Percentiles rank a stretch among this genome's conserved stretches.
phyloP scores from a whole-genome alignment of 1,139 yeast genomes.

The Hyphopichia wangnamkhiaoensis region DNA sequence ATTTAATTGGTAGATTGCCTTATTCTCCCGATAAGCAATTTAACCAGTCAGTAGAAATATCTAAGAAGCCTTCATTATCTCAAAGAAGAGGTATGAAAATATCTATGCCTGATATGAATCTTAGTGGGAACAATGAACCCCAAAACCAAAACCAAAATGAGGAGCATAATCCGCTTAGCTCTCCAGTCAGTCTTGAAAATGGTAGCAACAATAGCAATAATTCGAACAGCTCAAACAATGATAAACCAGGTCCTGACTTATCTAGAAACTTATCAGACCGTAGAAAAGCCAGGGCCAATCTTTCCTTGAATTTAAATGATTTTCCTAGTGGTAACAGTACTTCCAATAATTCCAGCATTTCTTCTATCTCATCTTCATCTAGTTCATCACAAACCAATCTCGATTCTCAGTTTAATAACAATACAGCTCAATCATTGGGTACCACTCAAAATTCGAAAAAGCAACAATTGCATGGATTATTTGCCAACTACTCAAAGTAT shows the following conservation, averaged over 20 bases:
- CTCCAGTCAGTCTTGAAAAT: slow-evolving; percentile 1
- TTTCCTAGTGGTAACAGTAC: slow-evolving; percentile 5
- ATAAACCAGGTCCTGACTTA: slow-evolving; percentile 11
- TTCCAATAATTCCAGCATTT: slow-evolving; percentile 3
- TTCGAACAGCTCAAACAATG: slow-evolving; percentile 1
- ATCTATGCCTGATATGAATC: not conserved
- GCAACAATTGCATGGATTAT: slow-evolving; percentile 52
- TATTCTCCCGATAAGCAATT: not conserved
- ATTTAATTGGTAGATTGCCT: not conserved
- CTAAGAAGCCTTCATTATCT: slow-evolving; percentile 51
- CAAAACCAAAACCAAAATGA: not conserved
- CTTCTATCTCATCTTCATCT: slow-evolving; percentile 8
- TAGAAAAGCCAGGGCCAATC: slow-evolving; percentile 39
- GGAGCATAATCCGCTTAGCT: slow-evolving; percentile 6
- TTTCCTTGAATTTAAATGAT: slow-evolving; percentile 35
- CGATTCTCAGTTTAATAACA: not conserved
- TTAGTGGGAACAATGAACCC: slow-evolving; percentile 2
- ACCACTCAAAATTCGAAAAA: slow-evolving; percentile 10
- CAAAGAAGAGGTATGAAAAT: slow-evolving; percentile 50
- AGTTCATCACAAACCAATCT: slow-evolving; percentile 6
- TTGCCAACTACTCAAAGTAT: slow-evolving; percentile 82
- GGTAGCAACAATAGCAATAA: not conserved
- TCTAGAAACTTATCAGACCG: slow-evolving; percentile 36
- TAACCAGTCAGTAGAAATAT: slow-evolving; percentile 15
- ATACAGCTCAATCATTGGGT: slow-evolving; percentile 4